Base-by-base conservation (phyloP, 768 basidiomycete genomes). In the Pleurotus djamor region DNA sequence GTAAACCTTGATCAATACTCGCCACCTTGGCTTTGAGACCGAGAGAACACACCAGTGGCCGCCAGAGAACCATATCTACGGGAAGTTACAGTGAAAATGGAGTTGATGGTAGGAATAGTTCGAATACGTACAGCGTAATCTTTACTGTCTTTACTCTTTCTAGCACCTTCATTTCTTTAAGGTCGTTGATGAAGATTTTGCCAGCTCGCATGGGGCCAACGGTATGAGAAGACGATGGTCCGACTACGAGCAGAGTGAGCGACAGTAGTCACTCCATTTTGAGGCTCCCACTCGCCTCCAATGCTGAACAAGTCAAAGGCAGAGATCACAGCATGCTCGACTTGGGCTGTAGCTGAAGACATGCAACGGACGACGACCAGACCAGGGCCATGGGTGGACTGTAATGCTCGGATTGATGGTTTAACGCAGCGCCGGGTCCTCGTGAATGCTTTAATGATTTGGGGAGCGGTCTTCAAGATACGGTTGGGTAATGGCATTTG, bases 231-330 rank as follows among this genome's bases (percentile, higher is more conserved):
- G 80, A 81, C 7, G 80, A 81, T 4, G 82, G 81, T 4, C 82
- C 81, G 37, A 82, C 77, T 82, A 61, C 28, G 58, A 13, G 48
- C 7, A 34, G 16, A 58, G 55, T 59, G 36, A 47, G 35, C 38
- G 21, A 28, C 21, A 28, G 21, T 28, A 28, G 21, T 28, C 21
- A 28, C 21, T 28, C 21, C 21, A 28, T 28, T 28, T 28, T 28
- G 16, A 44, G 57, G 16, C 28, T 44, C 50, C 37, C 13, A 70
- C 85, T 63, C 64, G 89, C 91, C 91, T 60, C 94, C 94, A 62
- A 96, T 90, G 66, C 88, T 91, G 77, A 96, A 96, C 55, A 96
- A 77, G 71, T 97, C 95, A 68, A 96, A 96, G 0, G 94, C 87
- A 1, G 92, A 94, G 57, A 96, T 95, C 63, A 96, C 94, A 4